These are phyloP conservation scores for Candida quercuum DNA, from an alignment of 805 yeast genomes.

Conservation along the genomic window DNA sequence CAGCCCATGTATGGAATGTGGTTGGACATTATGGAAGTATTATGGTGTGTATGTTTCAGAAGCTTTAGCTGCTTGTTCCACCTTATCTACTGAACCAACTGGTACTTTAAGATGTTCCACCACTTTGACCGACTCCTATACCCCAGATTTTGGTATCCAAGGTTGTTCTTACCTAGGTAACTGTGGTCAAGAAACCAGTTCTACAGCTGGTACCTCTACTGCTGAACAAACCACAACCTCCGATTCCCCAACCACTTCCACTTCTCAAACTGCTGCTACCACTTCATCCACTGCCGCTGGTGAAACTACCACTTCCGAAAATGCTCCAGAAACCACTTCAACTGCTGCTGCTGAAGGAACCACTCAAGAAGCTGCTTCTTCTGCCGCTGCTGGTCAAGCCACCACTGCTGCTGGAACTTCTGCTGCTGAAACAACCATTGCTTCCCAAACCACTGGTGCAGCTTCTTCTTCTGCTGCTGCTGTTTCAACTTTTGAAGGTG, in stretches of 20 bases:
- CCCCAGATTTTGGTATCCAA: slow-evolving; percentile 7
- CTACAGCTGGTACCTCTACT: slow-evolving; percentile 4
- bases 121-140: slow-evolving; percentile 17
- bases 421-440: slow-evolving; percentile 4
- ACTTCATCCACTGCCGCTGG: slow-evolving; percentile 4
- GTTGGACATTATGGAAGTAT: slow-evolving; percentile 35
- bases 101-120: slow-evolving; percentile 28
- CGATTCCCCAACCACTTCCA: slow-evolving; percentile 6
- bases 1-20: slow-evolving; percentile 33
- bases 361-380: slow-evolving; percentile 6
- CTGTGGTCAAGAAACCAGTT: slow-evolving; percentile 1
- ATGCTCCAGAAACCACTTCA: slow-evolving; percentile 4
- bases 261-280: slow-evolving; percentile 5
- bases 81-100: slow-evolving; percentile 30
- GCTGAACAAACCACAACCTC: slow-evolving; percentile 4
- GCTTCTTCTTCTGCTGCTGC: slow-evolving; percentile 4
- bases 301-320: slow-evolving; percentile 8
- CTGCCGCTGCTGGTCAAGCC: slow-evolving; percentile 10
- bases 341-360: slow-evolving; percentile 5
- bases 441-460: slow-evolving; percentile 7
- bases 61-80: slow-evolving; percentile 28
- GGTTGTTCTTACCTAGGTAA: neutral
- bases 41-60: slow-evolving; percentile 27
- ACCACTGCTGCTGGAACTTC: slow-evolving; percentile 4
- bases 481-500: slow-evolving; percentile 16